Base-by-base conservation (phyloP, 2,329 filamentous ascomycete genomes). In the Cyanodermella asteris region DNA sequence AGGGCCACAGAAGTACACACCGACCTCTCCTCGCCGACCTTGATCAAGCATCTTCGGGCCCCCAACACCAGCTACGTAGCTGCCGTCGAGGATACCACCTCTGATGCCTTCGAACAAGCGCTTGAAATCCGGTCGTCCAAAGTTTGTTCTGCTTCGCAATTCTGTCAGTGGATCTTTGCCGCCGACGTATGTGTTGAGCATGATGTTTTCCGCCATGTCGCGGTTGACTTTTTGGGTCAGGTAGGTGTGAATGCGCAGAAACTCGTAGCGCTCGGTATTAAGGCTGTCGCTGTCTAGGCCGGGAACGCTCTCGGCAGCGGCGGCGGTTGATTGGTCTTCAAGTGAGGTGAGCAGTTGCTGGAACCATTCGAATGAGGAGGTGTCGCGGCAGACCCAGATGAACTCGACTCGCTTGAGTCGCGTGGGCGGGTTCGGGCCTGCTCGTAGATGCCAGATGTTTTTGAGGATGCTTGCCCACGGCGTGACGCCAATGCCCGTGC, bases 381-480 rank as follows among this genome's bases (percentile, higher is more conserved):
- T 91, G 43, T 93, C 82, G 48, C 77, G 87, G 63, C 84, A 93
- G 25, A 94, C 73, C 87, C 87, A 97, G 56, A 97, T 90, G 51
- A 97, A 97, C 49, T 97, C 87, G 16, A 97, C 84, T 47, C 87
- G 74, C 31, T 81, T 76, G 23, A 97, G 71, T 43, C 84, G 77
- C 24, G 67, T 70, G 2, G 84, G 82, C 13, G 82, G 78, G 55
- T 93, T 87, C 6, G 84, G 82, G 10, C 72, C 68, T 35, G 87
- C 73, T 34, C 87, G 80, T 41, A 91, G 62, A 48, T 97, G 84
- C 78, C 82, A 97, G 51, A 97, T 94, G 48, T 91, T 93, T 57
- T 97, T 97, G 36, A 84, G 42, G 26, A 61, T 61, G 18, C 50
- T 55, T 10, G 57, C 57, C 38, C 60, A 61, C 5, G 57, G 57